phyloP scores from a whole-genome alignment of 805 yeast genomes.

The Kazachstania taianensis region DNA sequence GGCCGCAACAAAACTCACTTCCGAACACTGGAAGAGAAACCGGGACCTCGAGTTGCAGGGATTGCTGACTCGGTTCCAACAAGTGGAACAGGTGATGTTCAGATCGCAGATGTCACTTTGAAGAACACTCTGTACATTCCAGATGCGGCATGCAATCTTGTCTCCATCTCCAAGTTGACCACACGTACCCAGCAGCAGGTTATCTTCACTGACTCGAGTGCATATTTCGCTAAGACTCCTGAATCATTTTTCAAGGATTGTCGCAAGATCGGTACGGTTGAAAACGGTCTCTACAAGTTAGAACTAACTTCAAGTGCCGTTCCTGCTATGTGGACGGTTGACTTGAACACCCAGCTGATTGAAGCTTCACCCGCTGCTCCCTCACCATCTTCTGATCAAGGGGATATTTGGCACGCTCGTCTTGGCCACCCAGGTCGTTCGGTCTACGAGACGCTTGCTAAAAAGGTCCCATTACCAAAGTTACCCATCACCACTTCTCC shows the following conservation, averaged over 20 bases:
- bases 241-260: neutral
- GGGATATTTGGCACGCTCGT: neutral
- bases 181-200: neutral
- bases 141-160: slow-evolving; percentile 1
- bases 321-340: neutral
- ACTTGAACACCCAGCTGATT: neutral
- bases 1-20: slow-evolving; percentile 1
- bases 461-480: neutral
- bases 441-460: neutral
- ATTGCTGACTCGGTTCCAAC: slow-evolving; percentile 4
- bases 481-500: too few species aligned
- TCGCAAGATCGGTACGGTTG: neutral
- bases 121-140: slow-evolving; percentile 4
- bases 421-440: slow-evolving; percentile 1
- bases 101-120: neutral
- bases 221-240: neutral
- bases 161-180: slow-evolving; percentile 2
- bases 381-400: neutral
- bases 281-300: neutral
- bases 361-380: neutral
- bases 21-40: neutral
- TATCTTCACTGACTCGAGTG: neutral
- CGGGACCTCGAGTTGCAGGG: slow-evolving; percentile 1
- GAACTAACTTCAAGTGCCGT: neutral
- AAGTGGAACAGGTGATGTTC: slow-evolving; percentile 4